phyloP scores from a whole-genome alignment of 371 early-diverging fungal species.

The Coemansia linderi region DNA sequence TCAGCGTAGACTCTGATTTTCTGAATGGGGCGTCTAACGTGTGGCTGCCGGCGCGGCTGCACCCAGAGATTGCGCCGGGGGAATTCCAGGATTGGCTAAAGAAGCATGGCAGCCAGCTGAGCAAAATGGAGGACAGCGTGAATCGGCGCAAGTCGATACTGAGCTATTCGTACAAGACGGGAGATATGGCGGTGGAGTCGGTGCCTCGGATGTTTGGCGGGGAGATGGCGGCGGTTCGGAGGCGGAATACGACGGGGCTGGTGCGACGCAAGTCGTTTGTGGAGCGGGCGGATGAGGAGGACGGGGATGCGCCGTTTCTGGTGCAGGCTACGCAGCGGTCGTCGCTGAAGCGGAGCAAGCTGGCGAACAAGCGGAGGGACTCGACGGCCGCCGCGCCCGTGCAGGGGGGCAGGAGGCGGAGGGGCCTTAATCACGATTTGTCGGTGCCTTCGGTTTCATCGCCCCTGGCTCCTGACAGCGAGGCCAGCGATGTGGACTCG shows the following conservation, averaged over 20 bases:
- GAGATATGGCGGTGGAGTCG: background rate
- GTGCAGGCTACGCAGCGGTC: slow-evolving; percentile 47
- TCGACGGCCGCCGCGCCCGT: slow-evolving; percentile 31
- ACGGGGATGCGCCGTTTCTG: slow-evolving; percentile 42
- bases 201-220: slow-evolving; percentile 13
- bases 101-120: slow-evolving; percentile 54
- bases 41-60: slow-evolving; percentile 57
- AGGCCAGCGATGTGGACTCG: background rate
- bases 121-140: slow-evolving; percentile 41
- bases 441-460: slow-evolving; percentile 36
- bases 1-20: slow-evolving; percentile 51
- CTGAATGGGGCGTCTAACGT: slow-evolving; percentile 46
- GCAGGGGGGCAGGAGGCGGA: slow-evolving; percentile 12
- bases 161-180: slow-evolving; percentile 42
- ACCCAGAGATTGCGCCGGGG: slow-evolving; percentile 57
- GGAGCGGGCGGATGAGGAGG: slow-evolving; percentile 43
- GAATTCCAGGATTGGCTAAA: slow-evolving; percentile 57
- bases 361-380: slow-evolving; percentile 55
- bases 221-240: slow-evolving; percentile 18
- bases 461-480: slow-evolving; percentile 30
- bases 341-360: slow-evolving; percentile 56
- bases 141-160: slow-evolving; percentile 50
- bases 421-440: slow-evolving; percentile 10
- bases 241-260: slow-evolving; percentile 45
- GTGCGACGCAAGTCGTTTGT: slow-evolving; percentile 46